Evolutionary conservation across 1,284 basidiomycete genomes (phyloP).

Genomic region (Ganoderma meredithae): DNA sequence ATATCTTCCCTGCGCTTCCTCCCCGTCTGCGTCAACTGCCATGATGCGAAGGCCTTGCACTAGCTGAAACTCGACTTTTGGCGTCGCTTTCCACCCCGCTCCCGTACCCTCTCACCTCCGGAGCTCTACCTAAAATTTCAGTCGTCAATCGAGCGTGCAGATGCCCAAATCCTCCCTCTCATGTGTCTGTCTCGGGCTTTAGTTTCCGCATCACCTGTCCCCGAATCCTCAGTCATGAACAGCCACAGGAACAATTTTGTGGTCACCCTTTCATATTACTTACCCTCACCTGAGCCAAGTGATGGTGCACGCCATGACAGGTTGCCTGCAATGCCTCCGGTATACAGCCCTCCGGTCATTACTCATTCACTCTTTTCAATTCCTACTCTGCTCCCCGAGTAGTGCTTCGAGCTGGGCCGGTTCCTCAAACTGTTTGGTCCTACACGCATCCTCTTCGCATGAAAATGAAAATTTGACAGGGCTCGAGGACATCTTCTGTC

Average conservation of each 20-base stretch:
- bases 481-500: constrained; percentile 2
- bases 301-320: not conserved
- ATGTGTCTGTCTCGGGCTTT: not conserved
- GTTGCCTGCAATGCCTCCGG: not conserved
- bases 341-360: not conserved
- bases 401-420: not conserved
- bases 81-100: not conserved
- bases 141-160: not conserved
- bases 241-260: not conserved
- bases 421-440: not conserved
- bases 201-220: not conserved
- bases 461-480: not conserved
- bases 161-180: not conserved
- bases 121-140: not conserved
- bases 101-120: not conserved
- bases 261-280: not conserved
- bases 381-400: not conserved
- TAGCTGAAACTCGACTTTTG: not conserved
- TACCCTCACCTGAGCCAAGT: not conserved
- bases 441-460: not conserved
- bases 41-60: not conserved
- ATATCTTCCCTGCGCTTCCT: not conserved
- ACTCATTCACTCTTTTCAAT: not conserved
- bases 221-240: not conserved
- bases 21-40: not conserved